Evolutionary conservation across 2,329 filamentous ascomycete genomes (phyloP).

Genomic region (Colletotrichum falcatum): DNA sequence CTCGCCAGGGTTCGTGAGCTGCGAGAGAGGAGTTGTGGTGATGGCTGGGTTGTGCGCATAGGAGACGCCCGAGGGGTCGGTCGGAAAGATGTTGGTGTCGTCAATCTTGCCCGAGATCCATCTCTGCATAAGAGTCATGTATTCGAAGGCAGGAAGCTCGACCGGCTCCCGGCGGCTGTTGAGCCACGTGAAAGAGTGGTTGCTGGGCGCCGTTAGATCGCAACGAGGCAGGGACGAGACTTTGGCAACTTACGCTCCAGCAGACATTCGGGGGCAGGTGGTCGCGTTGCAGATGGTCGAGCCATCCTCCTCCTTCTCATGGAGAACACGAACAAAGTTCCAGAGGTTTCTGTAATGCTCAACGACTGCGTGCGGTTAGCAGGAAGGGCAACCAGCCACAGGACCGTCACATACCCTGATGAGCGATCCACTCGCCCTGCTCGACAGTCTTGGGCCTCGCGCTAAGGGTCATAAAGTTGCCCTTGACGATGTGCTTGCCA

Average conservation of each 20-base stretch:
- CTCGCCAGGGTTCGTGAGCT: slow-evolving; percentile 71
- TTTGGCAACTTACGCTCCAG: slow-evolving; percentile 80
- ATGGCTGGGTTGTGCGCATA: slow-evolving; percentile 72
- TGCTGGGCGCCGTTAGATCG: slow-evolving; percentile 57
- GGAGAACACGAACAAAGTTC: slow-evolving; percentile 89
- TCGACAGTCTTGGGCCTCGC: slow-evolving; percentile 94
- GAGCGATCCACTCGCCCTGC: slow-evolving; percentile 93
- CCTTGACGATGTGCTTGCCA: slow-evolving; percentile 91
- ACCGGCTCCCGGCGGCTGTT: slow-evolving; percentile 89
- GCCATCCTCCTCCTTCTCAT: slow-evolving; percentile 85
- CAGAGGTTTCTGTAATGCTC: slow-evolving; percentile 92
- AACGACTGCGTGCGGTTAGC: slow-evolving; percentile 70
- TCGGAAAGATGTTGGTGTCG: slow-evolving; percentile 90
- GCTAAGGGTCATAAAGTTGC: slow-evolving; percentile 96
- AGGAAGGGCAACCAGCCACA: neutral
- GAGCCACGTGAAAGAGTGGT: slow-evolving; percentile 96
- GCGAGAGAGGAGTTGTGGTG: slow-evolving; percentile 69
- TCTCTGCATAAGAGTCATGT: slow-evolving; percentile 95
- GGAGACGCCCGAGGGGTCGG: slow-evolving; percentile 79
- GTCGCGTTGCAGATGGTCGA: slow-evolving; percentile 84
- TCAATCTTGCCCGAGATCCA: slow-evolving; percentile 98
- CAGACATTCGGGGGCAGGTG: slow-evolving; percentile 92
- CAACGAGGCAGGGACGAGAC: slow-evolving; percentile 13
- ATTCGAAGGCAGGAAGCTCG: slow-evolving; percentile 91
- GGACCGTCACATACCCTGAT: slow-evolving; percentile 78